These are phyloP conservation scores for Hypoxylon subgilvum DNA, from an alignment of 495 filamentous ascomycete species.

Conservation along the genomic window DNA sequence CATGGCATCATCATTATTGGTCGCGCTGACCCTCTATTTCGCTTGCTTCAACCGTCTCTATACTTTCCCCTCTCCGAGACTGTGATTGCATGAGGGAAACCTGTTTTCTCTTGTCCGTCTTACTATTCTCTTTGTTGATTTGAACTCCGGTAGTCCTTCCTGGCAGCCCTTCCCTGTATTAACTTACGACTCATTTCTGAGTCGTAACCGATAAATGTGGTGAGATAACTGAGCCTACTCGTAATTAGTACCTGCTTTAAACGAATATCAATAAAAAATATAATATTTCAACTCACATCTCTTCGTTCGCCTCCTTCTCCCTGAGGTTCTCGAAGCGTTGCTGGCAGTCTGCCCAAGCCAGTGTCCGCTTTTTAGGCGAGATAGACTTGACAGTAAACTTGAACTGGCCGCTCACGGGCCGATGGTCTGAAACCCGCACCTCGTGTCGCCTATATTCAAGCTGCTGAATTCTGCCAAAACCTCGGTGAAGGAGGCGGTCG, in stretches of 20 bases:
- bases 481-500: constrained; percentile 87
- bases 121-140: constrained; percentile 39
- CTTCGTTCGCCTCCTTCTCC: constrained; percentile 66
- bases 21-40: constrained; percentile 7
- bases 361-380: constrained; percentile 64
- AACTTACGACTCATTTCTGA: constrained; percentile 45
- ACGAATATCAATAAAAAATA: background rate
- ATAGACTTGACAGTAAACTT: constrained; percentile 82
- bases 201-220: constrained; percentile 54
- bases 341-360: constrained; percentile 72
- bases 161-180: constrained; percentile 44
- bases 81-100: too few relatives aligned
- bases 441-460: constrained; percentile 87
- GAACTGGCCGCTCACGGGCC: constrained; percentile 87
- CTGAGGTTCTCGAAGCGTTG: constrained; percentile 73
- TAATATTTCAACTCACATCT: constrained; percentile 46
- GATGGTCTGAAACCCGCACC: constrained; percentile 86
- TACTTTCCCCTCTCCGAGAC: background rate
- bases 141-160: constrained; percentile 41
- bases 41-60: background rate
- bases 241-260: constrained; percentile 24
- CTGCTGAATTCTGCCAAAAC: constrained; percentile 81
- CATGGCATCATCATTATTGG: constrained; percentile 13
- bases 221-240: constrained; percentile 52
- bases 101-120: constrained; percentile 7